These are phyloP conservation scores for Thalassiosira sp. DNA, from an alignment of 352 stramenopile genomes.

Conservation along the genomic window DNA sequence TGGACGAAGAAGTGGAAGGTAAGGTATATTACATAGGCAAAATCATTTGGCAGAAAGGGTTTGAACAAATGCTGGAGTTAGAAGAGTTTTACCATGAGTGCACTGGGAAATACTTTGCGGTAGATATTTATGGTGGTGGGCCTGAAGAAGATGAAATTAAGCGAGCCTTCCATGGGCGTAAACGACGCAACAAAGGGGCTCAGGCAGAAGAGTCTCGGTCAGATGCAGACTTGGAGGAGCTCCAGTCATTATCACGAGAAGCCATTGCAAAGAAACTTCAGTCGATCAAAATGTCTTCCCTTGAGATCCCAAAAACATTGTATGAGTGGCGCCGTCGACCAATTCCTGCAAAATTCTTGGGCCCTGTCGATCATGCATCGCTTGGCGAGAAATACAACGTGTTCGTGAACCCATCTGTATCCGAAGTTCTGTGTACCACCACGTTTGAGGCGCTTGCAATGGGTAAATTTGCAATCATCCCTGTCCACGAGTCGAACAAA, in stretches of 20 bases:
- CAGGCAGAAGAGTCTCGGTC: slow-evolving; percentile 10
- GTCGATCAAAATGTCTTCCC: slow-evolving; percentile 38
- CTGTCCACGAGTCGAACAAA: slow-evolving; percentile 83
- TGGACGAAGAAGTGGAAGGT: slow-evolving; percentile 32
- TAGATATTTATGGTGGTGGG: slow-evolving; percentile 84
- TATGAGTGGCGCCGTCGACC: slow-evolving; percentile 43
- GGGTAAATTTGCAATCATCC: slow-evolving; percentile 86
- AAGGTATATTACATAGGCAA: slow-evolving; percentile 85
- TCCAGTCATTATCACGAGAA: slow-evolving; percentile 25
- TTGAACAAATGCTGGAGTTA: slow-evolving; percentile 81
- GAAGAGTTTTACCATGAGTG: slow-evolving; percentile 59
- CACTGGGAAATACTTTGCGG: slow-evolving; percentile 68
- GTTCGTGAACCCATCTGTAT: slow-evolving; percentile 86
- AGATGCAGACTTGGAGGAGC: slow-evolving; percentile 10
- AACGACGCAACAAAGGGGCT: slow-evolving; percentile 14
- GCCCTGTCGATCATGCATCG: slow-evolving; percentile 65
- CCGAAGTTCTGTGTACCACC: slow-evolving; percentile 87
- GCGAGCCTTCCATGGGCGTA: slow-evolving; percentile 55
- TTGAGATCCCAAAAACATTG: slow-evolving; percentile 55
- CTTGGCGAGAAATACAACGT: slow-evolving; percentile 63
- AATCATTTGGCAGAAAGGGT: slow-evolving; percentile 86
- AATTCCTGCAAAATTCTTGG: slow-evolving; percentile 69
- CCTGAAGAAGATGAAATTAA: slow-evolving; percentile 80
- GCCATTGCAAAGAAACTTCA: slow-evolving; percentile 35
- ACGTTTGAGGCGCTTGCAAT: slow-evolving; percentile 86